A percentile compares a stretch with the other conserved stretches of the same genome.
Evolutionary conservation across 495 filamentous ascomycete genomes (phyloP).

Genomic region (Chaetomium fimeti): DNA sequence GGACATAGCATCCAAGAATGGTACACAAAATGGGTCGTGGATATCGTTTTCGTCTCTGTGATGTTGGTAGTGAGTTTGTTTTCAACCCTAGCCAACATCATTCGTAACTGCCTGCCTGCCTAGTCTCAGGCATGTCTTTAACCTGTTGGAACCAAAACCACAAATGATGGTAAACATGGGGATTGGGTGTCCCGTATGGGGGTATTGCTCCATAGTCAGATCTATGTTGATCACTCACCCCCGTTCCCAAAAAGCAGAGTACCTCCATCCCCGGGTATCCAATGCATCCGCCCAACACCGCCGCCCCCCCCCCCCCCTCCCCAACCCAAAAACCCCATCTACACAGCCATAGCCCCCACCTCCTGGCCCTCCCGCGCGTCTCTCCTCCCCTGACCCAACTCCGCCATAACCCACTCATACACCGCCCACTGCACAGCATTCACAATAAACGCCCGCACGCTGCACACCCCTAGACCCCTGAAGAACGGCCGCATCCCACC

Average conservation of each 20-base stretch:
- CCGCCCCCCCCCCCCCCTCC: background rate
- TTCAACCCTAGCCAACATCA: too few species aligned
- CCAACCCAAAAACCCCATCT: background rate
- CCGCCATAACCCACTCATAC: slow-evolving; percentile 78
- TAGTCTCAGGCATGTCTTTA: too few species aligned
- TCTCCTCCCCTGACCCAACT: slow-evolving; percentile 40
- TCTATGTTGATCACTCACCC: too few species aligned
- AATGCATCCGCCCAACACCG: background rate
- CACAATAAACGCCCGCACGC: slow-evolving; percentile 78
- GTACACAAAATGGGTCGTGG: background rate
- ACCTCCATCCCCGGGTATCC: background rate
- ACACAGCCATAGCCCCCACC: background rate
- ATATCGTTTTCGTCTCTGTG: background rate
- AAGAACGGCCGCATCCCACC: slow-evolving; percentile 72
- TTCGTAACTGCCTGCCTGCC: too few species aligned
- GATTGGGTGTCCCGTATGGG: too few species aligned
- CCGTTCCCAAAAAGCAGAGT: background rate
- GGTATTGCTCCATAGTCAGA: too few species aligned
- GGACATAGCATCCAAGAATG: slow-evolving; percentile 1
- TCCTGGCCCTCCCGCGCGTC: background rate
- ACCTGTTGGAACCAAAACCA: too few species aligned
- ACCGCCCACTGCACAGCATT: slow-evolving; percentile 81
- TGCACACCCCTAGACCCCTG: slow-evolving; percentile 74
- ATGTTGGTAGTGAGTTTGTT: background rate
- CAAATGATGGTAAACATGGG: too few species aligned